phyloP scores from a whole-genome alignment of 2,329 filamentous ascomycete species.

The Chaetomium sp. region DNA sequence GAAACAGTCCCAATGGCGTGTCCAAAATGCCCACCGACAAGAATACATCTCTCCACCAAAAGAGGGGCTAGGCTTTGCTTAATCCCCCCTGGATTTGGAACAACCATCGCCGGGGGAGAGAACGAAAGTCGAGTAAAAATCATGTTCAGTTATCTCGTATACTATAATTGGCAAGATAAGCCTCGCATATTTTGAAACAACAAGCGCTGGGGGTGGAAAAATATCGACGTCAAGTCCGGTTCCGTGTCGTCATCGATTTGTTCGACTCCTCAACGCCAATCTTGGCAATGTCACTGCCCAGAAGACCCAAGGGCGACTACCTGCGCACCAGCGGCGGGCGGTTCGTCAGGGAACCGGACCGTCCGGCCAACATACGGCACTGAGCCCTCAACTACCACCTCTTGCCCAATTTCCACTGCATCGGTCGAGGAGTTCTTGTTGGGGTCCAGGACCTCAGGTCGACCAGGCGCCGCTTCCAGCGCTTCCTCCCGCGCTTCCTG shows the following conservation, averaged over 20 bases:
- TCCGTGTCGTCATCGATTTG: neutral
- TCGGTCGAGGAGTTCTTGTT: constrained; percentile 3
- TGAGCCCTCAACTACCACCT: constrained; percentile 19
- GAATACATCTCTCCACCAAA: neutral
- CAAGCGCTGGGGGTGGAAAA: neutral
- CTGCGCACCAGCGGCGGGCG: neutral
- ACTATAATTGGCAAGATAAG: neutral
- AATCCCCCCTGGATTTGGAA: neutral
- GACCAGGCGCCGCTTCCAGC: constrained; percentile 19
- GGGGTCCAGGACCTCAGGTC: constrained; percentile 27
- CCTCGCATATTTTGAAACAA: neutral
- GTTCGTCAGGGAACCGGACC: constrained; percentile 51
- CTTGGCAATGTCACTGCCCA: neutral
- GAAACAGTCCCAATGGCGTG: neutral
- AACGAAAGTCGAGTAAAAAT: neutral
- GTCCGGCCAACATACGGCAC: constrained; percentile 39
- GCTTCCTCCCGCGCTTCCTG: neutral
- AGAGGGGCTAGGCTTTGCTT: neutral
- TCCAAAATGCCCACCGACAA: neutral
- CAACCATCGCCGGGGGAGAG: neutral
- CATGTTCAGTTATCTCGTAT: neutral
- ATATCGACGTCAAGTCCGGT: neutral
- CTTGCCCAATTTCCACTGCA: neutral
- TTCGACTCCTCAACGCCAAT: neutral
- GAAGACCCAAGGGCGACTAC: neutral